These are phyloP conservation scores for Aureobasidium uvarum DNA, from an alignment of 2,329 filamentous ascomycete species.

Conservation along the genomic window DNA sequence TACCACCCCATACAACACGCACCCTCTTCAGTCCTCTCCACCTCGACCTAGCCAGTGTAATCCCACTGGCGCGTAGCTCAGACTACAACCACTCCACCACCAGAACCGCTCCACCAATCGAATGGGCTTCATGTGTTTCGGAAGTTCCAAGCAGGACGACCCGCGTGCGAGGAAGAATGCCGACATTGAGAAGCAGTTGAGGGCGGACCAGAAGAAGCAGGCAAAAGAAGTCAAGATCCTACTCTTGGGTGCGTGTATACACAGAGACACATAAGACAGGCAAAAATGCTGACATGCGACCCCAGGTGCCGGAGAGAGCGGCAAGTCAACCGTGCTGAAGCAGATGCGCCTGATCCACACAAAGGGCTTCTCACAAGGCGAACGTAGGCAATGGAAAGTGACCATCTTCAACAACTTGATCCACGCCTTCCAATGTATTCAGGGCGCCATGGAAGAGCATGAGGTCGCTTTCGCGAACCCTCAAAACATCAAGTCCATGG, in stretches of 20 bases:
- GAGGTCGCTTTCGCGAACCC: conserved; percentile 73
- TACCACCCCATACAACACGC: background rate
- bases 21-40: background rate
- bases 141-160: conserved; percentile 48
- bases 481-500: conserved; percentile 76
- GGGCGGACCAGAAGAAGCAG: conserved; percentile 83
- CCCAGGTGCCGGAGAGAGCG: conserved; percentile 86
- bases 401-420: conserved; percentile 96
- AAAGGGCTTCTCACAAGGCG: conserved; percentile 82
- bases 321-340: conserved; percentile 96
- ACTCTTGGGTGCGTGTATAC: conserved; percentile 67
- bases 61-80: background rate
- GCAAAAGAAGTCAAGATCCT: conserved; percentile 89
- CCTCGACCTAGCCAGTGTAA: background rate
- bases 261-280: background rate
- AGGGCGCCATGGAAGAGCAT: conserved; percentile 87
- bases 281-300: conserved; percentile 35
- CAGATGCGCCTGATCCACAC: conserved; percentile 99
- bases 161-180: conserved; percentile 52
- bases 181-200: conserved; percentile 83
- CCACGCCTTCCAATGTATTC: conserved; percentile 85
- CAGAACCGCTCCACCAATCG: background rate
- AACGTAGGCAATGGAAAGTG: conserved; percentile 89
- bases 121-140: conserved; percentile 52
- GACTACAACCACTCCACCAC: background rate